A percentile compares a stretch with the other conserved stretches of the same genome.
Conservation (phyloP, 805 yeast genomes). For the Saturnispora bothae region DNA sequence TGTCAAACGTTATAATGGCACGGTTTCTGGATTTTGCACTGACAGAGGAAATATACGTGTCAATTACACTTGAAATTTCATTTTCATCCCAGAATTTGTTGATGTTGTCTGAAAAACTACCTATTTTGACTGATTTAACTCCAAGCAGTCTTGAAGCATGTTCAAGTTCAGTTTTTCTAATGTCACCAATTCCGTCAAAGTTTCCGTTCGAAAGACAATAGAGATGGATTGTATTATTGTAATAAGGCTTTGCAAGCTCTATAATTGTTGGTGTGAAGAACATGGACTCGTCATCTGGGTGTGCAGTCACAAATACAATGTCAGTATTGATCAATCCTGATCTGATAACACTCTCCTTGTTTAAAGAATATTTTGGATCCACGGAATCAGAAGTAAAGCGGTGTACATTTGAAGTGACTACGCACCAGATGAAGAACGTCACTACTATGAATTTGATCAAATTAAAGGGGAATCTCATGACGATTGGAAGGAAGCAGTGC, state of each 20-base stretch:
- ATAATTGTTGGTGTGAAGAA: slow-evolving; percentile 77
- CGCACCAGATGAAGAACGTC: neutral
- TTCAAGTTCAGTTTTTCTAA: slow-evolving; percentile 50
- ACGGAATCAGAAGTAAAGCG: neutral
- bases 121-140: slow-evolving; percentile 31
- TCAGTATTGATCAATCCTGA: slow-evolving; percentile 17
- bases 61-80: slow-evolving; percentile 31
- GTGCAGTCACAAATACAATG: slow-evolving; percentile 53
- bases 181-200: slow-evolving; percentile 59
- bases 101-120: slow-evolving; percentile 64
- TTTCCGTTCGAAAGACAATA: slow-evolving; percentile 73
- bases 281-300: slow-evolving; percentile 99
- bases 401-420: neutral
- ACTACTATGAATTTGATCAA: neutral
- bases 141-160: slow-evolving; percentile 48
- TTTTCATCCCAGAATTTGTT: slow-evolving; percentile 47
- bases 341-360: slow-evolving; percentile 14
- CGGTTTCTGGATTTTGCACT: slow-evolving; percentile 12
- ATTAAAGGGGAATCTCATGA: neutral
- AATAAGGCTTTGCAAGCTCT: slow-evolving; percentile 36
- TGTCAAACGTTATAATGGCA: slow-evolving; percentile 19
- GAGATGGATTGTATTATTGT: slow-evolving; percentile 43
- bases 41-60: slow-evolving; percentile 9
- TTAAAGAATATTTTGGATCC: slow-evolving; percentile 11
- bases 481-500: neutral